Percentiles rank a stretch among this genome's conserved stretches.
Evolutionary conservation across 2,329 filamentous ascomycete species (phyloP).

Genomic region (Alternaria solani): DNA sequence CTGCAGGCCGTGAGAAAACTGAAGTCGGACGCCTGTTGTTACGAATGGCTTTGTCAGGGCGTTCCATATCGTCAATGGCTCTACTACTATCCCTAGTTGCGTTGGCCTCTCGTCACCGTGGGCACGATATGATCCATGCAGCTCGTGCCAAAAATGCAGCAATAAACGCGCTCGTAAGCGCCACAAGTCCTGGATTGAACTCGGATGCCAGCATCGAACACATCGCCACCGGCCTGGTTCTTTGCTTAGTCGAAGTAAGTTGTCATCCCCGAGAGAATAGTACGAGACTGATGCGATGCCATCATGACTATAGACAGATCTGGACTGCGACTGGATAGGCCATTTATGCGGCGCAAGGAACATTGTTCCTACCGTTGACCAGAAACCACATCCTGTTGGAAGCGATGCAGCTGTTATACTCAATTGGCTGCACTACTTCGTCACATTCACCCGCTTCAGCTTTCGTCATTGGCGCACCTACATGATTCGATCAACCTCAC

Average conservation of each 20-base stretch:
- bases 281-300: not conserved
- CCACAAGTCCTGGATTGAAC: not conserved
- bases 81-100: not conserved
- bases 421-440: constrained; percentile 17
- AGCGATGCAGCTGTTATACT: constrained; percentile 1
- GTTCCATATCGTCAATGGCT: not conserved
- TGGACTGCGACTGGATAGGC: not conserved
- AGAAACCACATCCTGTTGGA: not conserved
- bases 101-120: not conserved
- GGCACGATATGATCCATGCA: not conserved
- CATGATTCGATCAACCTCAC: constrained; percentile 3
- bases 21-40: not conserved
- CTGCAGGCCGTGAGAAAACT: not conserved
- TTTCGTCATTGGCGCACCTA: constrained; percentile 23
- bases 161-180: not conserved
- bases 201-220: not conserved
- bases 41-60: not conserved
- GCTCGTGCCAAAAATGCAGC: not conserved
- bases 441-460: constrained; percentile 15
- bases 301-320: not conserved
- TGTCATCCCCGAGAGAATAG: rapidly evolving
- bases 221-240: not conserved
- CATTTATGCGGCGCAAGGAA: not conserved
- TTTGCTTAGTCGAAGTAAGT: constrained; percentile 1
- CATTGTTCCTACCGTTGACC: not conserved